phyloP scores from a whole-genome alignment of 2,329 filamentous ascomycete species.

The Scedosporium aurantiacum region DNA sequence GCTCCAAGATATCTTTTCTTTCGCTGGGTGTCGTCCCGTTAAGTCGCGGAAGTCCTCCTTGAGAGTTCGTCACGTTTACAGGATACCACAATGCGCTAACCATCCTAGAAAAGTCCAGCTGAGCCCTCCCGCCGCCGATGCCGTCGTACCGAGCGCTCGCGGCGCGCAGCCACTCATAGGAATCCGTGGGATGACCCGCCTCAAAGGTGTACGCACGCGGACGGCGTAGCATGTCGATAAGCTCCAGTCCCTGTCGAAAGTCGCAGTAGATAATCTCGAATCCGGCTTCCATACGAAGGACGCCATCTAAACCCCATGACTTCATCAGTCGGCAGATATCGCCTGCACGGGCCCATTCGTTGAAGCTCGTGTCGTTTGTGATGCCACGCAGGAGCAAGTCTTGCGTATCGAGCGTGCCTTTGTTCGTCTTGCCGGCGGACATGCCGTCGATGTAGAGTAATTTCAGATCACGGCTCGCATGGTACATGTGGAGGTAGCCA shows the following conservation, averaged over 20 bases:
- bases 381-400: conserved; percentile 46
- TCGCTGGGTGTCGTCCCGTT: conserved; percentile 17
- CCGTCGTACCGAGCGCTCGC: conserved; percentile 33
- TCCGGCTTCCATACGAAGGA: conserved; percentile 57
- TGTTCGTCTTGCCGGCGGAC: conserved; percentile 51
- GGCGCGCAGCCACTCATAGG: conserved; percentile 30
- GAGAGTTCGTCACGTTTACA: conserved; percentile 34
- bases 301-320: conserved; percentile 49
- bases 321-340: conserved; percentile 43
- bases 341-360: conserved; percentile 40
- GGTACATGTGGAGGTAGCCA: conserved; percentile 59
- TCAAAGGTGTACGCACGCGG: conserved; percentile 12
- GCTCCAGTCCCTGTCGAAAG: conserved; percentile 35
- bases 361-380: conserved; percentile 14
- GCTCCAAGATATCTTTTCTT: conserved; percentile 22
- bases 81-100: conserved; percentile 40
- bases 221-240: conserved; percentile 21
- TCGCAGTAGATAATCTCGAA: conserved; percentile 62
- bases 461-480: conserved; percentile 42
- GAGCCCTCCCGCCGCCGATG: conserved; percentile 28
- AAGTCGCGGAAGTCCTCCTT: conserved; percentile 23
- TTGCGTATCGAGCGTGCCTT: conserved; percentile 59
- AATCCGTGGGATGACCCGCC: conserved; percentile 15
- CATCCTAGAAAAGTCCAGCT: conserved; percentile 38
- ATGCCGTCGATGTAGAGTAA: conserved; percentile 62